phyloP scores from a whole-genome alignment of 768 basidiomycete genomes.

The Tylopilus rubrobrunneus region DNA sequence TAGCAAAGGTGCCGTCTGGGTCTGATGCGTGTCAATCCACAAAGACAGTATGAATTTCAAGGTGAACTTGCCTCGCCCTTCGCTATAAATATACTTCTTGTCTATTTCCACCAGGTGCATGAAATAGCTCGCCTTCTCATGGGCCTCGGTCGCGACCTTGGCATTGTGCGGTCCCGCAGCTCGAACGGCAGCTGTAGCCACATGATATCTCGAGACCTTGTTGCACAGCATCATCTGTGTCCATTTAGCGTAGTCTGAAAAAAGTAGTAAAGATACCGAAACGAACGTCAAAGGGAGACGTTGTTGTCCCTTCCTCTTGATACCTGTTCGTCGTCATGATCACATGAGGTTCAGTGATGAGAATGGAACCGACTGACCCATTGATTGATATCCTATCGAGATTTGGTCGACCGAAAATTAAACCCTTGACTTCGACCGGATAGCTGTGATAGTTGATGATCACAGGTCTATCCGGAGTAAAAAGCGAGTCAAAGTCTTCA shows the following conservation, averaged over 20 bases:
- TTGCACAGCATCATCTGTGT: conserved; percentile 72
- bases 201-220: conserved; percentile 46
- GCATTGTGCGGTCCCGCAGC: conserved; percentile 51
- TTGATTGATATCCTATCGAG: conserved; percentile 50
- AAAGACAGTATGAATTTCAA: too few relatives aligned
- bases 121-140: conserved; percentile 52
- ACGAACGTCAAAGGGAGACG: conserved; percentile 73
- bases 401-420: conserved; percentile 55
- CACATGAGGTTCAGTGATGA: neutral
- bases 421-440: conserved; percentile 65
- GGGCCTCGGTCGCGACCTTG: conserved; percentile 53
- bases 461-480: conserved; percentile 65
- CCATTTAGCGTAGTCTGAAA: neutral
- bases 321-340: conserved; percentile 35
- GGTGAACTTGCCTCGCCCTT: conserved; percentile 50
- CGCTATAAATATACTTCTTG: conserved; percentile 53
- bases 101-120: conserved; percentile 59
- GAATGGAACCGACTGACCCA: conserved; percentile 34
- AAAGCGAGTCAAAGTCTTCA: conserved; percentile 62
- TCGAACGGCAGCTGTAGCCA: conserved; percentile 58
- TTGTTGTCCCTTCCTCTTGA: conserved; percentile 74
- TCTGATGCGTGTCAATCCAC: conserved; percentile 18
- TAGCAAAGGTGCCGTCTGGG: conserved; percentile 39
- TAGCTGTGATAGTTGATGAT: conserved; percentile 87
- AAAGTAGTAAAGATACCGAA: neutral